Evolutionary conservation across 208 protist genomes (phyloP).

Genomic region (Leishmania lainsoni): DNA sequence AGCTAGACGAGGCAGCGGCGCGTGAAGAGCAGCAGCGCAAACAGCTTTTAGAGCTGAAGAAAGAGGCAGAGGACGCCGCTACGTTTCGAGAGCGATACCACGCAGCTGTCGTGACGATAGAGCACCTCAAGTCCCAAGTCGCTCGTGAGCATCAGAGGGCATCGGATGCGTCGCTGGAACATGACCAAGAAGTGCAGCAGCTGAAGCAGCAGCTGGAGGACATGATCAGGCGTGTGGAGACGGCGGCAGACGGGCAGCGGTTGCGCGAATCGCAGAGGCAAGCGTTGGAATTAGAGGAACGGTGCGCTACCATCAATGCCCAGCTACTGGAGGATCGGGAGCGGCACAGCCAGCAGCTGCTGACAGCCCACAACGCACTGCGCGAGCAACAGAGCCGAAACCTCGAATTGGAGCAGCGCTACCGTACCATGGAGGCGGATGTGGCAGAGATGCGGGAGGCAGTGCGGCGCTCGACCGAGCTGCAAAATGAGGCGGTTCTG

Average conservation of each 20-base stretch:
- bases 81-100: constrained; percentile 55
- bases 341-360: constrained; percentile 57
- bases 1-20: constrained; percentile 37
- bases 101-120: constrained; percentile 41
- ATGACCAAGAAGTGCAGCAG: constrained; percentile 72
- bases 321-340: constrained; percentile 70
- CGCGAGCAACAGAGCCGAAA: constrained; percentile 75
- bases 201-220: constrained; percentile 71
- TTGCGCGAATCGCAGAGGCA: constrained; percentile 57
- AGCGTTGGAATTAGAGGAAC: constrained; percentile 67
- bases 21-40: constrained; percentile 51
- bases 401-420: constrained; percentile 76
- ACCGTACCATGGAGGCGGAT: constrained; percentile 59
- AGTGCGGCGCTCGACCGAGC: constrained; percentile 60
- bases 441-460: constrained; percentile 63
- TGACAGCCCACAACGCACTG: constrained; percentile 72
- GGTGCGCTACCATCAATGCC: constrained; percentile 40
- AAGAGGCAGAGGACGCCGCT: constrained; percentile 45
- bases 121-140: constrained; percentile 65
- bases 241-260: constrained; percentile 42
- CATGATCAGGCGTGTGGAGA: constrained; percentile 61
- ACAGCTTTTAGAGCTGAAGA: constrained; percentile 37
- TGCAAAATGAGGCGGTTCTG: constrained; percentile 74
- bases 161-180: constrained; percentile 54
- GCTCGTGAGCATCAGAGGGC: constrained; percentile 48